Percentiles rank a stretch among this genome's conserved stretches.
phyloP scores from a whole-genome alignment of 2,329 filamentous ascomycete species.

The Alternaria consortialis region DNA sequence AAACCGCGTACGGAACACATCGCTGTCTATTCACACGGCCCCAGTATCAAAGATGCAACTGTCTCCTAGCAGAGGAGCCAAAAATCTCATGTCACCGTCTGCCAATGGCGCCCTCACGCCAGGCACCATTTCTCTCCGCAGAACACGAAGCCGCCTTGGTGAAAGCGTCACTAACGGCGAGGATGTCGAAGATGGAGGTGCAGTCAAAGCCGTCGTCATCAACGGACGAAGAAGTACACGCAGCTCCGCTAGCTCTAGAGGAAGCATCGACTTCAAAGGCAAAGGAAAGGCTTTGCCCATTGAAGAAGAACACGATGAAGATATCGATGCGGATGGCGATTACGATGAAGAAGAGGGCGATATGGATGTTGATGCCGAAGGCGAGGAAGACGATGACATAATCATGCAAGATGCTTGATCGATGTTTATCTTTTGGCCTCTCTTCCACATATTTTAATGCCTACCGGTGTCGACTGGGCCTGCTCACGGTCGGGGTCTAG shows the following conservation, averaged over 20 bases:
- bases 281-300: constrained; percentile 38
- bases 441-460: background rate
- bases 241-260: constrained; percentile 41
- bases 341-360: constrained; percentile 20
- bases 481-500: background rate
- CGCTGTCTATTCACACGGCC: constrained; percentile 42
- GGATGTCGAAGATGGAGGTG: constrained; percentile 42
- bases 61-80: constrained; percentile 40
- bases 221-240: constrained; percentile 43
- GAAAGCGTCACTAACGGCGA: constrained; percentile 52
- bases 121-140: constrained; percentile 39
- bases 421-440: background rate
- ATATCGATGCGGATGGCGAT: constrained; percentile 31
- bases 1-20: constrained; percentile 35
- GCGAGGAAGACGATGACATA: constrained; percentile 44
- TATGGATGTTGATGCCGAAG: constrained; percentile 24
- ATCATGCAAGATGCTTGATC: constrained; percentile 17
- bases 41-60: constrained; percentile 45
- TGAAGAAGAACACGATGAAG: constrained; percentile 44
- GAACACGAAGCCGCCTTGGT: constrained; percentile 56
- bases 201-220: constrained; percentile 34
- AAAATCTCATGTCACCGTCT: constrained; percentile 37
- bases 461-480: background rate
- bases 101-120: constrained; percentile 46
- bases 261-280: constrained; percentile 37